Evolutionary conservation across 2,329 filamentous ascomycete genomes (phyloP).

Genomic region (Ilyonectria mors-panacis): DNA sequence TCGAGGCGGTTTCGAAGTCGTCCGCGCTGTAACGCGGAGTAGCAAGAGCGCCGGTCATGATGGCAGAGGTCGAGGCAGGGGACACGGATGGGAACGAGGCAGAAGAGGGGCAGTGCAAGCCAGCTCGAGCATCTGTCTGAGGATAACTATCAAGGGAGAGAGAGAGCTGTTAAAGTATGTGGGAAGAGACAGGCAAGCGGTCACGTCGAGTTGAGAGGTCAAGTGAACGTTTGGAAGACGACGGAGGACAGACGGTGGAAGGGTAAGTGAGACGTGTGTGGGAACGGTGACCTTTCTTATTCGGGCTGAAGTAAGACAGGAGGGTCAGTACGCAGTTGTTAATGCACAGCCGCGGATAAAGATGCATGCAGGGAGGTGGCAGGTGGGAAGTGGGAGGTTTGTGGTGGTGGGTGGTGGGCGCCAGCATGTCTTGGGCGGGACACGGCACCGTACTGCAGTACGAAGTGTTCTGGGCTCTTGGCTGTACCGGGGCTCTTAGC

Average conservation of each 20-base stretch:
- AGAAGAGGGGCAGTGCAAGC: slow-evolving; percentile 39
- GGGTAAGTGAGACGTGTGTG: slow-evolving; percentile 39
- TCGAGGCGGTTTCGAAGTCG: slow-evolving; percentile 78
- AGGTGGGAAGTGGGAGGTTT: slow-evolving; percentile 29
- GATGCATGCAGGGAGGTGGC: slow-evolving; percentile 39
- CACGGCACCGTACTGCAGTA: background rate
- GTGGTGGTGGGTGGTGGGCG: slow-evolving; percentile 41
- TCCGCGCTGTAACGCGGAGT: slow-evolving; percentile 59
- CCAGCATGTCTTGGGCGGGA: slow-evolving; percentile 4
- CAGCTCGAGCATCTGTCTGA: slow-evolving; percentile 45
- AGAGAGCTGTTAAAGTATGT: slow-evolving; percentile 28
- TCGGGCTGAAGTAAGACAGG: slow-evolving; percentile 44
- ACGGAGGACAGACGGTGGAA: slow-evolving; percentile 33
- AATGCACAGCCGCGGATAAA: slow-evolving; percentile 50
- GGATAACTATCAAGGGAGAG: slow-evolving; percentile 31
- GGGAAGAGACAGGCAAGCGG: slow-evolving; percentile 8
- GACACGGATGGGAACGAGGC: slow-evolving; percentile 35
- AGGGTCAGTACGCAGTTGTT: slow-evolving; percentile 44
- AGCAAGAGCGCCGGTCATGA: slow-evolving; percentile 51
- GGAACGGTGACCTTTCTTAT: slow-evolving; percentile 41
- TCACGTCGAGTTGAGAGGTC: slow-evolving; percentile 30
- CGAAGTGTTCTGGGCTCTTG: slow-evolving; percentile 3
- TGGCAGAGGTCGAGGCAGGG: slow-evolving; percentile 35
- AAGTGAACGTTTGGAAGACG: slow-evolving; percentile 33
- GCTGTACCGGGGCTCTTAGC: background rate